phyloP scores from a whole-genome alignment of 2,329 filamentous ascomycete species.

The Phoma sp. region DNA sequence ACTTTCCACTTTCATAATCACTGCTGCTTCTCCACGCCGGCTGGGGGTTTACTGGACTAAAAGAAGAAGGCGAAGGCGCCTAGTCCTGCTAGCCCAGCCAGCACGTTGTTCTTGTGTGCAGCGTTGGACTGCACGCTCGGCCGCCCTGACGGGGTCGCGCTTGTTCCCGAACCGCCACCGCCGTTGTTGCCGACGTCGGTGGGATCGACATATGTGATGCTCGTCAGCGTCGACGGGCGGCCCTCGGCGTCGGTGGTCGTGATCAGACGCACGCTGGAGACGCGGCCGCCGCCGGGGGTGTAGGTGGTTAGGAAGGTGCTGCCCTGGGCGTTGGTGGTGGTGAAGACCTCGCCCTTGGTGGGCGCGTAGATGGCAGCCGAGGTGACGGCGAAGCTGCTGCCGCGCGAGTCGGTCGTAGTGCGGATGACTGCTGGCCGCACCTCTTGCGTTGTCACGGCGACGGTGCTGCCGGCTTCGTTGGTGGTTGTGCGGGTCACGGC shows the following conservation, averaged over 20 bases:
- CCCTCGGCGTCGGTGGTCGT: conserved; percentile 42
- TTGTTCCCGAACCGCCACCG: conserved; percentile 8
- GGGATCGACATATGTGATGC: conserved; percentile 52
- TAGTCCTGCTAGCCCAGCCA: conserved; percentile 3
- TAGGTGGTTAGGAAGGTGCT: conserved; percentile 56
- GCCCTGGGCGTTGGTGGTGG: conserved; percentile 52
- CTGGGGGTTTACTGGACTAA: not conserved
- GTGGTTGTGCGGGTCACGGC: conserved; percentile 48
- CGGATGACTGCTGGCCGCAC: conserved; percentile 49
- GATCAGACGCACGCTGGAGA: conserved; percentile 50
- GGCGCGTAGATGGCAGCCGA: conserved; percentile 42
- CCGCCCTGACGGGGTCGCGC: conserved; percentile 23
- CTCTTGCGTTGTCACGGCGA: conserved; percentile 44
- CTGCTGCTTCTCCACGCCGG: too few species aligned
- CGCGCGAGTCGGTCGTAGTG: conserved; percentile 50
- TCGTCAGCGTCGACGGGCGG: conserved; percentile 52
- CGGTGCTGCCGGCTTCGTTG: conserved; percentile 46
- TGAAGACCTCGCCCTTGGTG: conserved; percentile 52
- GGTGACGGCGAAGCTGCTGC: conserved; percentile 47
- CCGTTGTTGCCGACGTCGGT: conserved; percentile 25
- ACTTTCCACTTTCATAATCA: too few species aligned
- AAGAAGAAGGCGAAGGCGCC: conserved; percentile 15
- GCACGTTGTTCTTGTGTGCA: conserved; percentile 29
- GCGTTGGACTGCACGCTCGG: conserved; percentile 51
- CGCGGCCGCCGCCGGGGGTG: conserved; percentile 52